A percentile compares a stretch with the other conserved stretches of the same genome.
phyloP scores from a whole-genome alignment of 345 rosid species.

The Lenwebbia sp. region DNA sequence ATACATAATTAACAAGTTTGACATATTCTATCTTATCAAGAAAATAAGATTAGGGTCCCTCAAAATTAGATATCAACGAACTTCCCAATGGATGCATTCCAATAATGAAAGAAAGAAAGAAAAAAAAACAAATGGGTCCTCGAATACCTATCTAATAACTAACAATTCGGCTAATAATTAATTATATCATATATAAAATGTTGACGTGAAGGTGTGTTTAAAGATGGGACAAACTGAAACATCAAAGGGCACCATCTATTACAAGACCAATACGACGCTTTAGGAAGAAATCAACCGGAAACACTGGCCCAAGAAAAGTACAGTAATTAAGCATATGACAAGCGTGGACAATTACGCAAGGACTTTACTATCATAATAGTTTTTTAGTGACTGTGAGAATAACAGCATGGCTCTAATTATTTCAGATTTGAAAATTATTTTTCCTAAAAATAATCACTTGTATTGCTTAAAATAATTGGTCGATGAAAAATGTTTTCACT shows the following conservation, averaged over 20 bases:
- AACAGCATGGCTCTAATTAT: no score
- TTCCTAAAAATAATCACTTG: rapidly evolving
- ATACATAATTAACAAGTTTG: no score
- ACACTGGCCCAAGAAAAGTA: background rate
- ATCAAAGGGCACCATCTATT: background rate
- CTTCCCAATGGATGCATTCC: background rate
- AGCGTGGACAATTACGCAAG: background rate
- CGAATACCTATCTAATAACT: background rate
- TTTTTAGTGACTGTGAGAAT: no score
- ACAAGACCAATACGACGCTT: background rate
- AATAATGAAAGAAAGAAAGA: background rate
- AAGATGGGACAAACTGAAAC: background rate
- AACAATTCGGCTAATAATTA: background rate
- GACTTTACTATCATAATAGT: no score
- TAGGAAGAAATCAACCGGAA: background rate
- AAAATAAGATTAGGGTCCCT: no score
- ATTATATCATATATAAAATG: background rate
- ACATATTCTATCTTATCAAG: no score
- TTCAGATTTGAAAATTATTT: background rate
- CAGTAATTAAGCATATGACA: background rate
- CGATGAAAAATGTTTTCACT: background rate
- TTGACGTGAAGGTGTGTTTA: background rate
- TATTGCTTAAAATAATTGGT: background rate
- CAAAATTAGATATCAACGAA: no score
- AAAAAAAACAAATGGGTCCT: background rate